Conservation (phyloP, 257 asterid genomes). For the Fraxinus americana region DNA sequence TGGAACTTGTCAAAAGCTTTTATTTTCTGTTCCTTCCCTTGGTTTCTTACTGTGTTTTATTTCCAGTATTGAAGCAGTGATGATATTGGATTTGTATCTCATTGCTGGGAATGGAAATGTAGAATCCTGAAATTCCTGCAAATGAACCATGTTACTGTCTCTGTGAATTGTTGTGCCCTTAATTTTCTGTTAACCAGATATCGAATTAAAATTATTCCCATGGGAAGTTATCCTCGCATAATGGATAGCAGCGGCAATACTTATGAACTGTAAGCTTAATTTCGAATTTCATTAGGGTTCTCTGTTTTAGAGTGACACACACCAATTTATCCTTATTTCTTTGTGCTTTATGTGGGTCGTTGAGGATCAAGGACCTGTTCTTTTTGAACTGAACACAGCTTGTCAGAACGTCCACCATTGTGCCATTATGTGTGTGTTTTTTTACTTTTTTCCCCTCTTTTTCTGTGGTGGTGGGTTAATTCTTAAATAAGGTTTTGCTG, state of each 20-base stretch:
- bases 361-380: no score
- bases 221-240: conserved; percentile 99
- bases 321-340: not conserved
- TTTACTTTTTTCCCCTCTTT: not conserved
- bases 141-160: conserved; percentile 1
- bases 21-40: not conserved
- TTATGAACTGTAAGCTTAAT: conserved; percentile 81
- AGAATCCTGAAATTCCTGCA: conserved; percentile 20
- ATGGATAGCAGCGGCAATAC: conserved; percentile 83
- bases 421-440: not conserved
- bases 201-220: conserved; percentile 88
- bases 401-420: not conserved
- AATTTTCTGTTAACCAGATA: conserved; percentile 54
- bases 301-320: conserved; percentile 17
- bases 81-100: not conserved
- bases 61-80: conserved; percentile 1
- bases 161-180: conserved; percentile 36
- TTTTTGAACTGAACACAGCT: not conserved
- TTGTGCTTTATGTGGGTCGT: no score
- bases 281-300: conserved; percentile 4
- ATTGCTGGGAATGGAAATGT: not conserved
- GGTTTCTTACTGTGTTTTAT: not conserved
- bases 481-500: not conserved
- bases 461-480: not conserved
- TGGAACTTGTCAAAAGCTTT: conserved; percentile 4